Conservation (phyloP, 2,329 filamentous ascomycete genomes). For the Aspergillus pseudotamarii region DNA sequence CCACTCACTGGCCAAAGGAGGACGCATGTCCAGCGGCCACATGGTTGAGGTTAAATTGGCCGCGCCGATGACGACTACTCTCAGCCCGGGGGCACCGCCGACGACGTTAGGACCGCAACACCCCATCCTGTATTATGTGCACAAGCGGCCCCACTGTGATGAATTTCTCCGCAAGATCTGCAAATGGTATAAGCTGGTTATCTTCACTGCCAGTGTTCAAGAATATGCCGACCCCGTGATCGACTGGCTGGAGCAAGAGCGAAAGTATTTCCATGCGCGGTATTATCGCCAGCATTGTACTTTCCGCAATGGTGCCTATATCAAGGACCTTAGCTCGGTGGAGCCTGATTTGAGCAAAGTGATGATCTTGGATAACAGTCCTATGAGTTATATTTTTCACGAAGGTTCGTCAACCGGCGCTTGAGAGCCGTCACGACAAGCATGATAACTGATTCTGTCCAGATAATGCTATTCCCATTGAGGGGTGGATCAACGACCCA, state of each 20-base stretch:
- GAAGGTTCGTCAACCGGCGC: conserved; percentile 68
- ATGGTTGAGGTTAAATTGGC: conserved; percentile 94
- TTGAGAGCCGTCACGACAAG: background rate
- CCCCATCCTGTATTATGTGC: conserved; percentile 97
- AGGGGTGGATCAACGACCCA: conserved; percentile 98
- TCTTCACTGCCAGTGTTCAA: conserved; percentile 97
- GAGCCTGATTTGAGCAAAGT: conserved; percentile 97
- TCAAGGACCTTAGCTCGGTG: conserved; percentile 94
- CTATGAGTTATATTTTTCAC: conserved; percentile 97
- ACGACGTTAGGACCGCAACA: conserved; percentile 79
- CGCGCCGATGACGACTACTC: conserved; percentile 42
- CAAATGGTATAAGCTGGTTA: conserved; percentile 97
- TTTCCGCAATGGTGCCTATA: conserved; percentile 91
- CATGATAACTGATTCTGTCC: conserved; percentile 14
- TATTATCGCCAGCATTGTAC: conserved; percentile 99
- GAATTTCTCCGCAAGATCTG: conserved; percentile 92
- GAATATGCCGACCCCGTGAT: conserved; percentile 99
- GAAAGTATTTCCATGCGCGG: conserved; percentile 90
- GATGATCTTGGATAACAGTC: conserved; percentile 98
- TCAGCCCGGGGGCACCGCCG: conserved; percentile 57
- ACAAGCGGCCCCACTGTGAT: conserved; percentile 95
- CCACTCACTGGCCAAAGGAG: conserved; percentile 96
- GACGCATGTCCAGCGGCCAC: conserved; percentile 92
- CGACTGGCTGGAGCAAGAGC: conserved; percentile 95
- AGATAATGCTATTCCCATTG: conserved; percentile 99